Conservation (phyloP, 2,329 filamentous ascomycete species). For the Trichoderma atrobrunneum region DNA sequence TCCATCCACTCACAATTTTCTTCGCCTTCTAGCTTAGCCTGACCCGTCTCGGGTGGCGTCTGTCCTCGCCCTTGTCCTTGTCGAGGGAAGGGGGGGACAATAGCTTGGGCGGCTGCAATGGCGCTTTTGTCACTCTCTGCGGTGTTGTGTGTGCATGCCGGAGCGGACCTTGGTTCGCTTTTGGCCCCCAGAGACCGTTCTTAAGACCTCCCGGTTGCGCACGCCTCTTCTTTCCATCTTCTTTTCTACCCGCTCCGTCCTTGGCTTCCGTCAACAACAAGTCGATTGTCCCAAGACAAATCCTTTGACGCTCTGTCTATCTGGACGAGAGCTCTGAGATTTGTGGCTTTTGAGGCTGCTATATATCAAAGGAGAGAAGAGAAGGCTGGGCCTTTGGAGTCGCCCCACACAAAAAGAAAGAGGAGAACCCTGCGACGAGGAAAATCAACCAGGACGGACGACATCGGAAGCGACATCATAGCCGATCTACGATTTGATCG, state of each 20-base stretch:
- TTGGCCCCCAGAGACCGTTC: conserved; percentile 15
- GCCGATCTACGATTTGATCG: not conserved
- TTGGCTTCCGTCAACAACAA: not conserved
- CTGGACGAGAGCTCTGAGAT: not conserved
- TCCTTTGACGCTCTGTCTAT: not conserved
- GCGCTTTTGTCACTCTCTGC: not conserved
- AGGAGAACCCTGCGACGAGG: not conserved
- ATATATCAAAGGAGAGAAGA: not conserved
- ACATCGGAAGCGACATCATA: not conserved
- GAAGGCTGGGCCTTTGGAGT: not conserved
- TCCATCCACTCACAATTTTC: not conserved
- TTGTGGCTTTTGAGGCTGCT: not conserved
- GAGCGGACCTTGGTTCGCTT: conserved; percentile 2
- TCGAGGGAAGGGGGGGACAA: not conserved
- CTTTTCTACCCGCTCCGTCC: not conserved
- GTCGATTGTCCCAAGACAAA: not conserved
- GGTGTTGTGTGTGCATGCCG: conserved; percentile 3
- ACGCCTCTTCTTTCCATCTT: not conserved
- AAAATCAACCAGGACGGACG: not conserved
- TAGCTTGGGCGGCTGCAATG: conserved; percentile 27
- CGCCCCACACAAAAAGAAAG: not conserved
- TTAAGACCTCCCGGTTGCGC: conserved; percentile 7
- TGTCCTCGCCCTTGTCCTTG: conserved; percentile 7
- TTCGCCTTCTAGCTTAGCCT: not conserved
- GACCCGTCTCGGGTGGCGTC: conserved; percentile 16